phyloP scores from a whole-genome alignment of 1,139 yeast species.

The Yamadazyma atlantica region DNA sequence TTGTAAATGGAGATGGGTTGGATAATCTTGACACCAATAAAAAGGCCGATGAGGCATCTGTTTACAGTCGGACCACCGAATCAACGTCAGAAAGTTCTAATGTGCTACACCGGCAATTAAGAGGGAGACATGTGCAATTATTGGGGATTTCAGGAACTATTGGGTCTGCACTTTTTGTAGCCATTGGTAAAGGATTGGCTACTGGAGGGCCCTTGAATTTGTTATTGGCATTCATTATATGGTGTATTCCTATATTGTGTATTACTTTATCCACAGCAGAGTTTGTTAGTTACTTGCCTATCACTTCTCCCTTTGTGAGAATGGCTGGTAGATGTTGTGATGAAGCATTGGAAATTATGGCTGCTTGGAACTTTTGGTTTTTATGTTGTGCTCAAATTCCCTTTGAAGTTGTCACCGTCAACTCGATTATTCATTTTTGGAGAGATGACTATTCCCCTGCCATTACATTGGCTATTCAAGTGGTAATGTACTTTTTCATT shows the following conservation, averaged over 20 bases:
- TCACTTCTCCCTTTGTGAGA: constrained; percentile 60
- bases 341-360: constrained; percentile 74
- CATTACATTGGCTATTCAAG: constrained; percentile 63
- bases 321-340: constrained; percentile 60
- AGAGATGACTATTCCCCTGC: constrained; percentile 70
- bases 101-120: constrained; percentile 20
- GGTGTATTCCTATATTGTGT: constrained; percentile 57
- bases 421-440: constrained; percentile 79
- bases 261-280: constrained; percentile 77
- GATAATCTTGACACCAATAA: not conserved
- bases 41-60: constrained; percentile 11
- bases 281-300: constrained; percentile 78
- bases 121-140: constrained; percentile 45
- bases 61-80: constrained; percentile 15
- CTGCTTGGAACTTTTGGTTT: constrained; percentile 82
- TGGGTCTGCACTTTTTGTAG: constrained; percentile 50
- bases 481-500: constrained; percentile 59
- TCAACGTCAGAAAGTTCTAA: constrained; percentile 16
- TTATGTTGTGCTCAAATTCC: constrained; percentile 78
- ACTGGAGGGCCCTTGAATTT: constrained; percentile 50
- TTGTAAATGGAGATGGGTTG: not conserved
- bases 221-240: constrained; percentile 40
- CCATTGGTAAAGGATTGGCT: constrained; percentile 44
- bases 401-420: constrained; percentile 81
- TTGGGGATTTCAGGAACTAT: constrained; percentile 53